Evolutionary conservation across 2,329 filamentous ascomycete species (phyloP), one percentile per base, ranked within the genome.

Genomic region (Fusarium sp.): DNA sequence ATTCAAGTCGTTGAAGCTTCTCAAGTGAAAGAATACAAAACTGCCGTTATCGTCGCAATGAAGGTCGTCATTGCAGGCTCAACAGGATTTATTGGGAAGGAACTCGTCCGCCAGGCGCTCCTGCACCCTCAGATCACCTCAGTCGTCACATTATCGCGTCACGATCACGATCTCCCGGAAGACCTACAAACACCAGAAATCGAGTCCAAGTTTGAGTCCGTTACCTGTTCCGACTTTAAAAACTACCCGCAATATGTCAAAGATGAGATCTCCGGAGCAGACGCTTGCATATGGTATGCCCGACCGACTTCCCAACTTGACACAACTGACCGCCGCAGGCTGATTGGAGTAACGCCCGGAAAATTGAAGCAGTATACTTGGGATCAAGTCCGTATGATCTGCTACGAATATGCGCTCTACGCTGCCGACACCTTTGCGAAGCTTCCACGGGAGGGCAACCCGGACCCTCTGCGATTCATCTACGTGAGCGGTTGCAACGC

Each of bases 401-500:
- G 83, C 65, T 79, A 81, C 4, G 82, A 81, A 17, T 80, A 77
- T 22, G 71, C 79, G 1, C 44, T 79, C 5, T 62, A 70, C 2
- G 79, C 76, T 0, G 67, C 85, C 27, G 73, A 83, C n/a, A 79
- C 80, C 0, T 80, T 86, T 5, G 73, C 76, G 11, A 71, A 79
- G 12, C 70, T 79, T 18, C 75, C 73, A 15, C 71, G 75, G 0
- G 56, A 58, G 20, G 58, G 67, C 0, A 57, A 70, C 4, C 53
- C 67, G 18, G 79, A 76, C 46, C 83, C 85, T 1, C 79, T 87
- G 38, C 82, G 82, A 3, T 88, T 87, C 64, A 54, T 87, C 5
- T 87, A 87, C 72, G 80, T 85, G 65, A 89, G 86, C 68, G 87
- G 86, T 5, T 71, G 78, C 4, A 78, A 75, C 2, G 80, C 81